Base-by-base conservation (phyloP, 2,329 filamentous ascomycete genomes). In the Aspergillus sp. region DNA sequence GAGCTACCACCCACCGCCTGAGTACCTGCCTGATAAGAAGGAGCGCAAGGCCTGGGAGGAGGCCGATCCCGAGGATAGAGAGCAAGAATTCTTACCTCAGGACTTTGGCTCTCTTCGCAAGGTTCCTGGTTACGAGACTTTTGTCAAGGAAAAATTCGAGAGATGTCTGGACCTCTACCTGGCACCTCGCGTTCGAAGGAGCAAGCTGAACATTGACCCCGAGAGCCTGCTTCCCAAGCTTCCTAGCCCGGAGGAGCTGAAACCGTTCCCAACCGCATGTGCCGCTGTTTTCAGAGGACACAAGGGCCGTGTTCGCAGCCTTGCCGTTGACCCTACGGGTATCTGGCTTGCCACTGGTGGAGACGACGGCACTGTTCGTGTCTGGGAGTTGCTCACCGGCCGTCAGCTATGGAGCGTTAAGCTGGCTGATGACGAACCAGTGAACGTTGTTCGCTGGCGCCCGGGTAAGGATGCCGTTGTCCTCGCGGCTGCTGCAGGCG, bases 141-240 rank as follows among this genome's bases (percentile, higher is more conserved):
- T 97, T 68, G 88, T 99, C 75, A 97, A 97, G 77, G 95, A 99
- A 78, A 90, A 93, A 68, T 99, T 99, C 71, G 93, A 99, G 77
- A 86, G 96, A 67, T 98, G 93, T 76, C 82, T 99, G 68, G 96
- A 99, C 79, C 85, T 99, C 19, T 99, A 99, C 76, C 85, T 99
- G 62, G 95, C 96, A 17, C 95, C 96, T 51, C 86, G 95, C 72
- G 88, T 99, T 60, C 88, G 94, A 63, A 91, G 96, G 76, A 97
- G 93, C 81, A 91, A 93, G 77, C 87, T 99, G 72, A 97, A 98
- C 79, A 98, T 99, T 72, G 95, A 99, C 71, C 95, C 95, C 3
- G 91, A 91, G 76, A 96, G 92, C 43, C 83, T 99, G 54, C 85
- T 99, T 41, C 94, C 95, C 13, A 97, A 97, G 76, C 84, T 99